Percentiles rank a stretch among this genome's conserved stretches.
These are phyloP conservation scores for Thraustochytrium sp. DNA, from an alignment of 352 stramenopile species.

Conservation along the genomic window DNA sequence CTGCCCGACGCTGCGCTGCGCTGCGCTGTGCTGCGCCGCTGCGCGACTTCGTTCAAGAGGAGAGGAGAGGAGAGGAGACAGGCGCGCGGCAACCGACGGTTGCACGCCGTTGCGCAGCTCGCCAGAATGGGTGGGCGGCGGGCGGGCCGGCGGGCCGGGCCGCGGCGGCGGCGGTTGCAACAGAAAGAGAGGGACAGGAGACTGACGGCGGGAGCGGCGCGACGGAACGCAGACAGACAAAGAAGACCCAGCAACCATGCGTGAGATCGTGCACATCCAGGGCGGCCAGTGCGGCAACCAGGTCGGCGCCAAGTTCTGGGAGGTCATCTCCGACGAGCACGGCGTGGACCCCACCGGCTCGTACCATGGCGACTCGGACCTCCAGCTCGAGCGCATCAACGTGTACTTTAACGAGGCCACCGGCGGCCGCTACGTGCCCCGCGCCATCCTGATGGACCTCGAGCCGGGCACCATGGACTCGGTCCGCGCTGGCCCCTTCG, in stretches of 20 bases:
- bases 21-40: too few species aligned
- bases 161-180: too few species aligned
- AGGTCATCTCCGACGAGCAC: constrained; percentile 93
- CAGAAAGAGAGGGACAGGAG: background rate
- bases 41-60: too few species aligned
- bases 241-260: constrained; percentile 57
- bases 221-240: background rate
- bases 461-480: constrained; percentile 99
- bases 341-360: constrained; percentile 81
- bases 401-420: constrained; percentile 99
- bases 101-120: too few species aligned
- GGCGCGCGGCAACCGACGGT: too few species aligned
- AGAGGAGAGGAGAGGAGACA: too few species aligned
- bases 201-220: background rate
- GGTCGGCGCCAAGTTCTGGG: constrained; percentile 81
- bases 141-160: too few species aligned
- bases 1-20: too few species aligned
- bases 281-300: constrained; percentile 97
- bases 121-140: too few species aligned
- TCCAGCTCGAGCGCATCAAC: constrained; percentile 95
- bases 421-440: constrained; percentile 90
- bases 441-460: constrained; percentile 96
- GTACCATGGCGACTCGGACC: constrained; percentile 90
- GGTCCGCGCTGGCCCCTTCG: constrained; percentile 88
- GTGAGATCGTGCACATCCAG: constrained; percentile 97